Evolutionary conservation across 2,329 filamentous ascomycete species (phyloP), one percentile per base, ranked within the genome.

Genomic region (Colletotrichum acutatum): DNA sequence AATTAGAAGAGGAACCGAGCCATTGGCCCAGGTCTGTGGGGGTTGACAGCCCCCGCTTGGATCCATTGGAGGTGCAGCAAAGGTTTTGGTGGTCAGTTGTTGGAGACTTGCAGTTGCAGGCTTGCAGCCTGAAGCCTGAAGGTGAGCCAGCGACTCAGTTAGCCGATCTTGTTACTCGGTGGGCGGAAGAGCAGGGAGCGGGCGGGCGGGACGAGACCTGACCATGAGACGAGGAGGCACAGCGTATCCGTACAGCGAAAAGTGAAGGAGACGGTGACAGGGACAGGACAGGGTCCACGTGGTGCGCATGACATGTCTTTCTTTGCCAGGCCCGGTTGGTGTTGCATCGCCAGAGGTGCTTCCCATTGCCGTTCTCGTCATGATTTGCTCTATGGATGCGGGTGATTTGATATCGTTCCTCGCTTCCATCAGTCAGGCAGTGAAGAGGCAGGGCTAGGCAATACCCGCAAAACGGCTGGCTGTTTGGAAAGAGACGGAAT

Each of bases 211-310:
- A 72, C 65, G 30, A 68, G 57, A 34, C 57, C 49, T 63, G 52
- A 34, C 57, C 34, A 54, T 62, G 11, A 32, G 58, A 63, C 68
- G 66, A 72, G 53, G 26, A 34, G 66, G 59, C 14, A 52, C 32
- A 66, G 49, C 56, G 59, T 49, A 62, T 9, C 19, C 42, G 58
- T 46, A 57, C 59, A 68, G 63, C 68, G 57, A 42, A 68, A 26
- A 54, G 16, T 34, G 49, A 59, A 59, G 59, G 49, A 60, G 69
- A 63, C 54, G 61, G 49, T 53, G 62, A 46, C 62, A 65, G 58
- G 53, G 68, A 68, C 52, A 30, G 64, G 69, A 73, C 71, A 74
- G 73, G 73, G 71, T 74, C 73, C 73, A 74, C 73, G 73, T 74
- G 71, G 70, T 74, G 73, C 57, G 71, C 61, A 66, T 74, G 66